Conservation (phyloP, 176 grass and related monocot genomes). For the Carex pumila region DNA sequence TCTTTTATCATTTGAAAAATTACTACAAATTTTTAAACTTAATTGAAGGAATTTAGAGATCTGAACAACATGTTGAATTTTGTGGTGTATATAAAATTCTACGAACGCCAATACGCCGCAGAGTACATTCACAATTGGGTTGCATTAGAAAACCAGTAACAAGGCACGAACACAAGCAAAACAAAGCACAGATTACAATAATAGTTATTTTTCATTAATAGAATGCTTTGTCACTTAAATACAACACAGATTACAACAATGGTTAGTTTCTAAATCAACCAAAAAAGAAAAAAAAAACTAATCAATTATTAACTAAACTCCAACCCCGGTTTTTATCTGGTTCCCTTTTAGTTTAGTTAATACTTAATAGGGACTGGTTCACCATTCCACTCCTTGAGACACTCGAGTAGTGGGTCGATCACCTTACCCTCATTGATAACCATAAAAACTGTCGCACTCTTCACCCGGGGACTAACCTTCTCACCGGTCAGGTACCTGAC, state of each 20-base stretch:
- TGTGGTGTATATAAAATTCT: too few species aligned
- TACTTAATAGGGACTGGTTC: constrained; percentile 51
- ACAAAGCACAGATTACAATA: background rate
- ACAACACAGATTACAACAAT: background rate
- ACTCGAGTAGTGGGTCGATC: constrained; percentile 71
- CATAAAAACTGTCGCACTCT: constrained; percentile 63
- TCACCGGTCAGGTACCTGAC: constrained; percentile 62
- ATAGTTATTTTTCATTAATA: background rate
- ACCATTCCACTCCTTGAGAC: constrained; percentile 82
- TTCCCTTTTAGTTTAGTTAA: constrained; percentile 4
- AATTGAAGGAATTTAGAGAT: too few species aligned
- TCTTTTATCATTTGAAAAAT: too few species aligned
- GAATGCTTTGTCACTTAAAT: constrained; percentile 11
- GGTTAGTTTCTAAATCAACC: constrained; percentile 22
- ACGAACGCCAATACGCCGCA: background rate
- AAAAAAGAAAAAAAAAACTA: constrained; percentile 15
- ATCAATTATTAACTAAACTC: constrained; percentile 23
- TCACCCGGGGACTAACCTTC: constrained; percentile 72
- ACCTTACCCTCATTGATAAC: constrained; percentile 66
- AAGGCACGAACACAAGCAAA: background rate
- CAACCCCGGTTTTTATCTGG: background rate
- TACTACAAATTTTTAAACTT: too few species aligned
- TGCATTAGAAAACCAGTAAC: background rate
- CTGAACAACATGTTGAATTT: too few species aligned
- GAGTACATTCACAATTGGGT: background rate